Base-by-base conservation (phyloP, 495 filamentous ascomycete genomes). In the Aspergillus mulundensis region DNA sequence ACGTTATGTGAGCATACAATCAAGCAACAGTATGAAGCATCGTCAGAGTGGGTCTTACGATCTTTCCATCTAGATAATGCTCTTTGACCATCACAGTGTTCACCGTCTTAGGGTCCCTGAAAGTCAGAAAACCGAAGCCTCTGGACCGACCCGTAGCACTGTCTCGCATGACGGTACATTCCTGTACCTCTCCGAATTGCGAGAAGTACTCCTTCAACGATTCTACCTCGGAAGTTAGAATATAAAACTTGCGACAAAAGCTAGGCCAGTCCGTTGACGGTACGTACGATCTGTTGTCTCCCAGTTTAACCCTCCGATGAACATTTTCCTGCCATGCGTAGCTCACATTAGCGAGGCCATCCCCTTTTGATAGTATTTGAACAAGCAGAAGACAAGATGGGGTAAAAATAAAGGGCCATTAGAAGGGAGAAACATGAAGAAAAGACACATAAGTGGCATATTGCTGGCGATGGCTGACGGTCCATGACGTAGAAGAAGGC, bases 21-120 rank as follows among this genome's bases (percentile, higher is more conserved):
- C 39, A 53, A n/a, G n/a, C 12, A 59, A 47, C 21, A 43, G 52
- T 54, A 34, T 16, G 34, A 14, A 10, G 25, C 2, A 32, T 21
- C 6, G 57, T 39, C 28, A 59, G 36, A n/a, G 42, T 11, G 28
- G 5, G 50, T 44, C 91, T 81, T 82, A 98, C 94, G 72, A 97
- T 96, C 68, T 98, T 98, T 49, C 95, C 94, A 73, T 98, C 94
- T 15, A 98, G 79, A 63, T 91, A 95, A 70, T 98, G 94, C 67
- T 98, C 94, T 77, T 97, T 97, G 59, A 97, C 94, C 94, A 98
- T 98, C 36, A 98, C 94, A 60, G 91, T 95, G 68, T 98, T 98
- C 59, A 98, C 94, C 12, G 90, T 95, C 70, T 93, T 94, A 18
- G 94, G 88, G 66, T 98, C 94, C 62, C 89, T 92, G 80, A 98